These are phyloP conservation scores for Thymus quinquecostatus DNA, from an alignment of 257 asterid genomes.

Conservation along the genomic window DNA sequence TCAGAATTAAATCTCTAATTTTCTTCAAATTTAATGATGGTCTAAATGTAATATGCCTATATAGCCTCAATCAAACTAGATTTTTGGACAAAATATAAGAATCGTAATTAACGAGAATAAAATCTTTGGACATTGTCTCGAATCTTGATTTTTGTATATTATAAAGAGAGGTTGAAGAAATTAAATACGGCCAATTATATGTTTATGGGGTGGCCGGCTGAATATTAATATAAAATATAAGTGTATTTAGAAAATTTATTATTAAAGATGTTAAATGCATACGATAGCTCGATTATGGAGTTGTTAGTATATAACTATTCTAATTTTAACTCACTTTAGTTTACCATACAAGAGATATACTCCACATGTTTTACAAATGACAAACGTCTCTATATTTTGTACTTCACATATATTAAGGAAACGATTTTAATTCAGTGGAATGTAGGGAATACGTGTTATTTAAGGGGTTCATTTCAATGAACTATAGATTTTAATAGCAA, in stretches of 20 bases:
- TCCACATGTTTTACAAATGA: too few relatives aligned
- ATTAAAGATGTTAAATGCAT: not conserved
- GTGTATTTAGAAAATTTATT: not conserved
- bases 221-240: not conserved
- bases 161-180: slow-evolving; percentile 16
- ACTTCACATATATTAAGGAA: too few relatives aligned
- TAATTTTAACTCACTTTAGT: too few relatives aligned
- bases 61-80: not conserved
- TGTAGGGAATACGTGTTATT: too few relatives aligned
- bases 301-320: too few relatives aligned
- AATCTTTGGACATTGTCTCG: slow-evolving; percentile 38
- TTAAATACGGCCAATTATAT: slow-evolving; percentile 15
- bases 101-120: slow-evolving; percentile 25
- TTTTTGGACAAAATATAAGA: not conserved
- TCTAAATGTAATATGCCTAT: too few relatives aligned
- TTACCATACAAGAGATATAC: too few relatives aligned
- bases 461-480: too few relatives aligned
- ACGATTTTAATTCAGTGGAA: too few relatives aligned
- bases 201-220: slow-evolving; percentile 22
- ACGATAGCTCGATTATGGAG: not conserved
- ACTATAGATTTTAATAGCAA: too few relatives aligned
- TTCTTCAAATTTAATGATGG: slow-evolving; percentile 3
- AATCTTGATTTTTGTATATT: slow-evolving; percentile 28
- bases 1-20: not conserved
- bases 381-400: too few relatives aligned